Conservation (phyloP, 2,329 filamentous ascomycete species). For the Elsinoe australis region DNA sequence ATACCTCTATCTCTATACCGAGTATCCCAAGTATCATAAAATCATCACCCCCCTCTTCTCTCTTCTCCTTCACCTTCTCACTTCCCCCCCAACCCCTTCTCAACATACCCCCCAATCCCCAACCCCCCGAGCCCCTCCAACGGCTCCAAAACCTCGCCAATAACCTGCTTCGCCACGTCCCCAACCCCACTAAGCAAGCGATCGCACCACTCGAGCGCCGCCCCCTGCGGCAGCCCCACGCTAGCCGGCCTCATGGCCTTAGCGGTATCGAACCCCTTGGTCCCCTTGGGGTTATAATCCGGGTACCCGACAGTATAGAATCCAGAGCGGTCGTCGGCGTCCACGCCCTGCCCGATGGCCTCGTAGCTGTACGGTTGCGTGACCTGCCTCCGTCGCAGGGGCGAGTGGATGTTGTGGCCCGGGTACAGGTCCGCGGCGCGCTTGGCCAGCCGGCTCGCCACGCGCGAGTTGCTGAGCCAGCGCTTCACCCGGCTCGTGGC, state of each 20-base stretch:
- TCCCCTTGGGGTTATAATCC: constrained; percentile 17
- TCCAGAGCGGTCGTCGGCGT: constrained; percentile 3
- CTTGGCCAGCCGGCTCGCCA: not conserved
- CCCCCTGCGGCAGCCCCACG: constrained; percentile 17
- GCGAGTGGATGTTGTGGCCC: constrained; percentile 25
- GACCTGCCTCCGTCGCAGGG: constrained; percentile 25
- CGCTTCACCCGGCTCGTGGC: constrained; percentile 10
- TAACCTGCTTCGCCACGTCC: not conserved
- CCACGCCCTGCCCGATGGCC: not conserved
- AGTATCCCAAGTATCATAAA: too few species aligned
- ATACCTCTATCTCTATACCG: too few species aligned
- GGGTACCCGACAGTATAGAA: constrained; percentile 19
- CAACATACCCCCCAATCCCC: too few species aligned
- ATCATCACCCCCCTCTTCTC: too few species aligned
- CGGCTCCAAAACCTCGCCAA: not conserved
- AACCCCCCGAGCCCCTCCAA: too few species aligned
- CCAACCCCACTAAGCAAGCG: constrained; percentile 15
- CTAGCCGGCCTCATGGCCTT: constrained; percentile 17
- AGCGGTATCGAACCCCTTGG: constrained; percentile 12
- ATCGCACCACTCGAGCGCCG: constrained; percentile 18
- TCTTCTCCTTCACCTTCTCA: too few species aligned
- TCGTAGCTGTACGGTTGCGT: not conserved
- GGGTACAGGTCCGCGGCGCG: constrained; percentile 15
- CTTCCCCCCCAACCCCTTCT: too few species aligned
- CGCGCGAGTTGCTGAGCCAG: not conserved